Base-by-base conservation (phyloP, 495 filamentous ascomycete species). In the Acidiella bohemica region DNA sequence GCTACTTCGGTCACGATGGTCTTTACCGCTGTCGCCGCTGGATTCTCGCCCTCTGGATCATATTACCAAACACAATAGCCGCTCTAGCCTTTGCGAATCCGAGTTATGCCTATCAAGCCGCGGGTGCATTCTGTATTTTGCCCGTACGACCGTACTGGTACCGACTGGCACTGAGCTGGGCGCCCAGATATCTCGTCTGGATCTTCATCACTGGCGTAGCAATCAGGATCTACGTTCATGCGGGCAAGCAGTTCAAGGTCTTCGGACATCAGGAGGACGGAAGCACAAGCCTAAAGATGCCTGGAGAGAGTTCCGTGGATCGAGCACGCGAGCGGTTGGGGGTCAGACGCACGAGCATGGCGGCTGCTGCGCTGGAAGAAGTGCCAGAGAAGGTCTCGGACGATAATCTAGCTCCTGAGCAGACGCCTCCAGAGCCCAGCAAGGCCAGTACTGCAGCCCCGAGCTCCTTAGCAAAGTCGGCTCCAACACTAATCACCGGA, bases 151-250 rank as follows among this genome's bases (percentile, higher is more conserved):
- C 60, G 19, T 60, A 64, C 25, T 81, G 76, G 78, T 77, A 74
- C 46, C 67, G 75, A 25, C 60, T 78, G 22, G 72, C 68, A 3
- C 62, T 85, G 22, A 68, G 68, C 33, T 86, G 81, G 81, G 64
- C 76, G 12, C 81, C 81, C 22, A 67, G 81, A 21, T 86, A 85
- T 44, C 37, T 81, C 18, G 75, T 85, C 22, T 70, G 76, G 47
- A 55, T 64, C 24, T 61, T 66, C 29, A 74, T 83, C 41, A 49
- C 80, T 9, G 50, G 62, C 34, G 71, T 83, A 8, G 81, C 81
- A 44, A 58, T 68, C 18, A 65, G 69, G 2, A 75, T 85, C 21
- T 83, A 84, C 51, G 51, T 75, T n/a, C 78, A 82, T 46, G 71
- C 81, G 10, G 61, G 65, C 12, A 58, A 59, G 32, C 61, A 64